Base-by-base conservation (phyloP, 352 stramenopile species). In the Phytophthora constricta region DNA sequence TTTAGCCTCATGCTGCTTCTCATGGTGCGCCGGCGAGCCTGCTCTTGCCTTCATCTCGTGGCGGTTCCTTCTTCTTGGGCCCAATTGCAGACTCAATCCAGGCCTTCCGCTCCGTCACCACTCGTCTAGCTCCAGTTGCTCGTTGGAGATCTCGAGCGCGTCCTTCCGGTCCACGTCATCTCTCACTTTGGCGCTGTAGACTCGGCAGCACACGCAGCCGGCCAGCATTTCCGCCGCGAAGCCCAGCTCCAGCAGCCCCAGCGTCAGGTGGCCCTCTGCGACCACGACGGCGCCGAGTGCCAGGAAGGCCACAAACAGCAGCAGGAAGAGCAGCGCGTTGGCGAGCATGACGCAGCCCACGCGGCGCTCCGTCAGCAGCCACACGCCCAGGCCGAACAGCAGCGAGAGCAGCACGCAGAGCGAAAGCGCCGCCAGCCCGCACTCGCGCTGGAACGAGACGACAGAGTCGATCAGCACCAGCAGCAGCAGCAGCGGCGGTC, bases 301-400 rank as follows among this genome's bases (percentile, higher is more conserved):
- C 22, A 56, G 1, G 16, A 55, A 55, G 19, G 13, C 42, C 41
- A 61, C 8, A 33, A 31, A 34, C 16, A 53, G 59, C 5, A 56
- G 22, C 16, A 67, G 31, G 42, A 67, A 61, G 17, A 61, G n/a
- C 28, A 67, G 17, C 1, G 31, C 27, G 43, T 67, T 56, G 25
- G 55, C 22, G 13, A 50, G 26, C 59, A 67, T 67, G 20, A n/a
- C 49, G 37, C 59, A 67, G 9, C 58, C 58, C 49, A 66, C 58
- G 34, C 20, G 8, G 20, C 50, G 59, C 11, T 50, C 58, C 25
- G 42, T 17, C 27, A 43, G 13, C 16, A 67, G 14, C 50, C 50
- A 67, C 19, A 67, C 13, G 22, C 42, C 16, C 22, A 67, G 23
- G 1, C 41, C 28, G 17, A 34, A 67, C 17, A 42, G 20, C 34